phyloP scores from a whole-genome alignment of 495 filamentous ascomycete genomes.

The Evernia prunastri region DNA sequence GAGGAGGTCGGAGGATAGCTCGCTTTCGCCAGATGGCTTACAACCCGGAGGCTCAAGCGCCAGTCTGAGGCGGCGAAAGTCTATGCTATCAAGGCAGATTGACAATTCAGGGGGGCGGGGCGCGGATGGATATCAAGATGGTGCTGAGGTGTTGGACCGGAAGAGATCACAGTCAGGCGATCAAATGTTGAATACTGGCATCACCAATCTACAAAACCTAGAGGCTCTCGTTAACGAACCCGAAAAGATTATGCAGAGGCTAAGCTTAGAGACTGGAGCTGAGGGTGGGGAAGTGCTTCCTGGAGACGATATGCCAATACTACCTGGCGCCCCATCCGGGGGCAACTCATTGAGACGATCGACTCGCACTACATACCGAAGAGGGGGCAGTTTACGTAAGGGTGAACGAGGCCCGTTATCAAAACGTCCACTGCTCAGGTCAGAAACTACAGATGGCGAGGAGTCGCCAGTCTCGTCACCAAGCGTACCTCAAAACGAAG shows the following conservation, averaged over 20 bases:
- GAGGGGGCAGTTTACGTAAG: conserved; percentile 78
- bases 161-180: conserved; percentile 57
- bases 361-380: conserved; percentile 85
- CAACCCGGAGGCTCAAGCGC: conserved; percentile 54
- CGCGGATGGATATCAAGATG: conserved; percentile 69
- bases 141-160: conserved; percentile 75
- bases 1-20: conserved; percentile 66
- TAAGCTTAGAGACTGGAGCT: conserved; percentile 49
- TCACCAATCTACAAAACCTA: conserved; percentile 59
- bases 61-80: conserved; percentile 78
- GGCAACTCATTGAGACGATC: conserved; percentile 78
- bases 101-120: conserved; percentile 59
- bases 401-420: conserved; percentile 71
- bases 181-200: conserved; percentile 49
- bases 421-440: conserved; percentile 58
- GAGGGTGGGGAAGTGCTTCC: conserved; percentile 39
- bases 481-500: conserved; percentile 36
- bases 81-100: conserved; percentile 90
- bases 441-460: conserved; percentile 50
- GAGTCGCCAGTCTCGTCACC: conserved; percentile 46
- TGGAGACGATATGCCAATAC: conserved; percentile 82
- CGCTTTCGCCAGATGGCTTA: conserved; percentile 59
- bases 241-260: conserved; percentile 55
- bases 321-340: conserved; percentile 53
- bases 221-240: conserved; percentile 79